Evolutionary conservation across 2,329 filamentous ascomycete species (phyloP).

Genomic region (Microthyrium microscopicum): DNA sequence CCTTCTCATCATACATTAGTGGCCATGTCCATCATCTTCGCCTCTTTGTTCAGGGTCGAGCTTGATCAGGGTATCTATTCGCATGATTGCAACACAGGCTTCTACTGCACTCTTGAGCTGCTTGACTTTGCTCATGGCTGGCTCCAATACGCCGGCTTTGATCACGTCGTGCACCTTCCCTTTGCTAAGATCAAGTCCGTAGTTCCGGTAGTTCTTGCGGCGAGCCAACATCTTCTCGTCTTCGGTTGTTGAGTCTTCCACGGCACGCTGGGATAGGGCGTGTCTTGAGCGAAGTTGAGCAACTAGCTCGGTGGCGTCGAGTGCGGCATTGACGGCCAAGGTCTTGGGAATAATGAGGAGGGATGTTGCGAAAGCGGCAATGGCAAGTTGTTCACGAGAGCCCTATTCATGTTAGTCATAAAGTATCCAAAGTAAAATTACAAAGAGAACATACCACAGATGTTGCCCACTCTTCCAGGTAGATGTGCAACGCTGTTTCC

Average conservation of each 20-base stretch:
- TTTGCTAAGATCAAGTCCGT: constrained; percentile 76
- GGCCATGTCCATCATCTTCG: constrained; percentile 72
- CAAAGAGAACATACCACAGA: constrained; percentile 52
- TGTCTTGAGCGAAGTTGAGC: constrained; percentile 90
- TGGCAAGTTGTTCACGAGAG: constrained; percentile 91
- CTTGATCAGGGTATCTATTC: constrained; percentile 97
- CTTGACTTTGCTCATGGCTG: constrained; percentile 94
- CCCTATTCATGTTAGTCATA: constrained; percentile 32
- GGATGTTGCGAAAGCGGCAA: constrained; percentile 90
- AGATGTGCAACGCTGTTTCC: constrained; percentile 97
- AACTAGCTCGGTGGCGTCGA: constrained; percentile 87
- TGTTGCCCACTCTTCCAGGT: constrained; percentile 94
- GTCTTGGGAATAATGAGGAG: constrained; percentile 94
- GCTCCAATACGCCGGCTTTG: constrained; percentile 90
- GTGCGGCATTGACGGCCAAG: constrained; percentile 88
- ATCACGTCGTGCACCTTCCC: constrained; percentile 86
- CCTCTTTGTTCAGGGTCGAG: constrained; percentile 74
- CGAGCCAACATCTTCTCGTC: constrained; percentile 80
- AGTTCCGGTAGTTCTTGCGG: constrained; percentile 98
- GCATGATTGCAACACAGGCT: constrained; percentile 97
- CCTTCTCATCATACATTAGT: constrained; percentile 36
- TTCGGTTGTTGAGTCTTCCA: constrained; percentile 44
- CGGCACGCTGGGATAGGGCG: constrained; percentile 82
- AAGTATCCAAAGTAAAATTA: background rate
- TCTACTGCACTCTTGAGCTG: constrained; percentile 98